Percentiles rank a stretch among this genome's conserved stretches.
Evolutionary conservation across 139 green algal species (phyloP).

Genomic region (Gonium pectorale): DNA sequence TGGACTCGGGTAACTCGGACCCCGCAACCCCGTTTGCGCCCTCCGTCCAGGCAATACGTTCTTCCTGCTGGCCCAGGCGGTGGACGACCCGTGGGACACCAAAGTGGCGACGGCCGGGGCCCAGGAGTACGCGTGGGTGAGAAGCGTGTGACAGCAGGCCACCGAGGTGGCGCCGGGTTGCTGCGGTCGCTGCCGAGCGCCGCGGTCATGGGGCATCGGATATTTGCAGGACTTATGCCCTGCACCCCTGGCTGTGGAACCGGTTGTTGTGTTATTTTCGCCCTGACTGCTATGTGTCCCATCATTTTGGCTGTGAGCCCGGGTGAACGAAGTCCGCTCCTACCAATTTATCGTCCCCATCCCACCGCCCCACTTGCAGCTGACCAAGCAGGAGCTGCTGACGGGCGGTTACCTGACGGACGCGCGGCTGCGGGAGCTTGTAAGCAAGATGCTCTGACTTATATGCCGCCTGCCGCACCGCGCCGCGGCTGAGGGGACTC

Average conservation of each 20-base stretch:
- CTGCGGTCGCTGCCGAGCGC: too few relatives aligned
- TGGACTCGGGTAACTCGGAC: neutral
- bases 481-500: too few relatives aligned
- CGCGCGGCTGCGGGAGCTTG: conserved; percentile 38
- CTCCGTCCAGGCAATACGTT: conserved; percentile 36
- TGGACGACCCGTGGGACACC: conserved; percentile 54
- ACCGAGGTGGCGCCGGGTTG: neutral
- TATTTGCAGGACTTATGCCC: too few relatives aligned
- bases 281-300: too few relatives aligned
- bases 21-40: neutral
- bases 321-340: too few relatives aligned
- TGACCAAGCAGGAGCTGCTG: conserved; percentile 50
- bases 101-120: neutral
- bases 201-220: too few relatives aligned
- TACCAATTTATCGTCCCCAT: neutral
- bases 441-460: conserved; percentile 52
- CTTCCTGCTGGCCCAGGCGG: conserved; percentile 58
- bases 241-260: too few relatives aligned
- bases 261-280: too few relatives aligned
- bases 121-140: conserved; percentile 49
- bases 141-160: neutral
- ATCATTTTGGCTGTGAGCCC: neutral
- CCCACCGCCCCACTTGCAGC: neutral
- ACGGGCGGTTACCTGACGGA: conserved; percentile 35
- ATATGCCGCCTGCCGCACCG: too few relatives aligned